Evolutionary conservation across 495 filamentous ascomycete genomes (phyloP), one percentile per base, ranked within the genome.

Genomic region (Glonium stellatum): DNA sequence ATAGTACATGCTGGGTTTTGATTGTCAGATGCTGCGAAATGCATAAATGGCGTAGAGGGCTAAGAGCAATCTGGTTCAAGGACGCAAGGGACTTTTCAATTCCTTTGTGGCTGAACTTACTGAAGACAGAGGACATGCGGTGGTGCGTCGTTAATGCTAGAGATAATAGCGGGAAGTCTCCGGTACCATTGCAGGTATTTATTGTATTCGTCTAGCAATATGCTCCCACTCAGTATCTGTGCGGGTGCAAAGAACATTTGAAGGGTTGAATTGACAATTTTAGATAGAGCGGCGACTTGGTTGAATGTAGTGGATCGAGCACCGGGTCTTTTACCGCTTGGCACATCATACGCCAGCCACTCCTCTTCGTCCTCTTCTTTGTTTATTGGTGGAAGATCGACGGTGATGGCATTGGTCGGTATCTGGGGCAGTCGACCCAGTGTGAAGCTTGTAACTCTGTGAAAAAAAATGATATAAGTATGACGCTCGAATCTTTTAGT

Each of bases 1-100:
- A 42, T 72, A 76, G 44, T 69, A 71, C 49, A 72, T 65, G 59
- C 73, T 76, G 35, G 18, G 12, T 5, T 23, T 25, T 22, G 1
- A 15, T 51, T 13, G 48, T 51, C 23, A 51, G 48, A 51, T 44
- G 39, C 39, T 44, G 39, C 39, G 39, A 44, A 15, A 44, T 44
- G 39, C 39, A 44, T 44, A 15, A 13, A 44, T 44, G 39, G 27
- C 27, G 27, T 31, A 31, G 39, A 44, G 13, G 39, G 18, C 4
- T 18, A 44, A 44, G 36, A 36, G 21, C 36, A 51, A 31, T 2
- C 27, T 47, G 9, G 3, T 47, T 22, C 42, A 47, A 9, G n/a
- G n/a, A n/a, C n/a, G 42, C 42, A 47, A 22, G 21, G 42, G n/a
- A 47, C 42, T 31, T 31, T 31, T 31, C 27, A 55, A 52, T 34